Conservation (phyloP, 2,329 filamentous ascomycete species). For the Penicillium sp. region DNA sequence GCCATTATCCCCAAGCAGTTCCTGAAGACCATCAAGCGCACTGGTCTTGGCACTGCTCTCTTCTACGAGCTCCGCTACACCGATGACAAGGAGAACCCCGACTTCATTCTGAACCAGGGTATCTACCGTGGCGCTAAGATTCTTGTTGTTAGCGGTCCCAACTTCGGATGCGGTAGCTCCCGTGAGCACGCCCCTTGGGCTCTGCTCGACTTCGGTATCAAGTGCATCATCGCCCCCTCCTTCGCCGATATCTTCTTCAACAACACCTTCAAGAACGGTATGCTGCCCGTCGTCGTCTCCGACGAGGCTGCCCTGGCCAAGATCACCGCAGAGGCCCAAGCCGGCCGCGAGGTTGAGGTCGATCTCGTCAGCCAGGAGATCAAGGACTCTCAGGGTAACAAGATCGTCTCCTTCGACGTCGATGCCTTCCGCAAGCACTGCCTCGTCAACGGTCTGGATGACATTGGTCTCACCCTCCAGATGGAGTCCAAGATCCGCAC, state of each 20-base stretch:
- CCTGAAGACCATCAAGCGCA: conserved; percentile 98
- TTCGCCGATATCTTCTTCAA: conserved; percentile 97
- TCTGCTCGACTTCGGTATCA: conserved; percentile 93
- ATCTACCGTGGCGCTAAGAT: conserved; percentile 85
- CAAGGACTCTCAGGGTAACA: conserved; percentile 71
- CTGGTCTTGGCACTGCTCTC: conserved; percentile 82
- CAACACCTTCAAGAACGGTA: conserved; percentile 99
- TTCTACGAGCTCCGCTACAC: conserved; percentile 85
- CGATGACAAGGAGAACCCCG: conserved; percentile 71
- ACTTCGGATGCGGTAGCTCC: conserved; percentile 92
- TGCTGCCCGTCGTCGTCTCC: conserved; percentile 80
- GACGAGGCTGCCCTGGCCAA: conserved; percentile 66
- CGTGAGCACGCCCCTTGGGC: conserved; percentile 98
- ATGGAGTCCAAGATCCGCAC: conserved; percentile 82
- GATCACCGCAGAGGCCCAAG: conserved; percentile 74
- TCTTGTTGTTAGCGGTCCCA: conserved; percentile 84
- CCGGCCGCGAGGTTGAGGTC: conserved; percentile 82
- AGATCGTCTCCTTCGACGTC: conserved; percentile 78
- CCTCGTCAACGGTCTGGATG: conserved; percentile 87
- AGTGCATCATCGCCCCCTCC: conserved; percentile 85
- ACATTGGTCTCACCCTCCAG: conserved; percentile 93
- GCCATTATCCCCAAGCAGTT: conserved; percentile 99
- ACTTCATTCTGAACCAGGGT: conserved; percentile 88
- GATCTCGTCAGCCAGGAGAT: conserved; percentile 84
- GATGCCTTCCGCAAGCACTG: conserved; percentile 96